phyloP scores from a whole-genome alignment of 768 basidiomycete genomes.

The Tulasnella sp. region DNA sequence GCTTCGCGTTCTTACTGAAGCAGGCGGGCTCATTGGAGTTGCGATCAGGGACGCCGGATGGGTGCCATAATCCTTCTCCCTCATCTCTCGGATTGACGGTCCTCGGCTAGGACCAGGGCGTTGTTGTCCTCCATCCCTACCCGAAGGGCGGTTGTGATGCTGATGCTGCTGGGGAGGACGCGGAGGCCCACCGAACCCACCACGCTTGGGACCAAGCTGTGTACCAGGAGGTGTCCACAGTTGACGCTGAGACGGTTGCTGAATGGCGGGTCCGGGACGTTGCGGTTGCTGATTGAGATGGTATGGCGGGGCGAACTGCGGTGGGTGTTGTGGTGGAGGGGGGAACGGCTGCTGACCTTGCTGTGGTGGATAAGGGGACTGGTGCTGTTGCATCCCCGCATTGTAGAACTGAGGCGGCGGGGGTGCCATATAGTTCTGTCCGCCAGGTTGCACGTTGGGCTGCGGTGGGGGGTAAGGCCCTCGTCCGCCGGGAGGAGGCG shows the following conservation, averaged over 20 bases:
- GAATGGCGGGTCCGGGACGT: conserved; percentile 35
- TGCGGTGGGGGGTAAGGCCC: neutral
- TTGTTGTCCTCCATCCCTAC: neutral
- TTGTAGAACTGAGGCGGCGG: conserved; percentile 28
- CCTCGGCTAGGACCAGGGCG: neutral
- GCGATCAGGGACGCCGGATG: conserved; percentile 13
- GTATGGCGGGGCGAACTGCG: conserved; percentile 37
- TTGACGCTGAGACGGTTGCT: conserved; percentile 36
- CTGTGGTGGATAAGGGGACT: conserved; percentile 30
- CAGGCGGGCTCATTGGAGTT: conserved; percentile 13
- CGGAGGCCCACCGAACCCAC: conserved; percentile 27
- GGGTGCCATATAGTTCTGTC: conserved; percentile 26
- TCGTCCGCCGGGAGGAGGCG: conserved; percentile 30
- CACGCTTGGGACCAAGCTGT: conserved; percentile 34
- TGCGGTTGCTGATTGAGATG: conserved; percentile 41
- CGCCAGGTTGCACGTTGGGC: neutral
- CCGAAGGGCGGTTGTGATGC: neutral
- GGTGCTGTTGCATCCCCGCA: conserved; percentile 22
- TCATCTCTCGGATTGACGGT: neutral
- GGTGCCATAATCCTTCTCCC: neutral
- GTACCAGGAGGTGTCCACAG: conserved; percentile 36
- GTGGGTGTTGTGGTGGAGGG: conserved; percentile 25
- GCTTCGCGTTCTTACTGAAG: neutral
- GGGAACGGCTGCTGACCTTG: conserved; percentile 32
- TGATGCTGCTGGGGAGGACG: conserved; percentile 1